phyloP scores from a whole-genome alignment of 352 stramenopile species.

The Achlya hypogyna region DNA sequence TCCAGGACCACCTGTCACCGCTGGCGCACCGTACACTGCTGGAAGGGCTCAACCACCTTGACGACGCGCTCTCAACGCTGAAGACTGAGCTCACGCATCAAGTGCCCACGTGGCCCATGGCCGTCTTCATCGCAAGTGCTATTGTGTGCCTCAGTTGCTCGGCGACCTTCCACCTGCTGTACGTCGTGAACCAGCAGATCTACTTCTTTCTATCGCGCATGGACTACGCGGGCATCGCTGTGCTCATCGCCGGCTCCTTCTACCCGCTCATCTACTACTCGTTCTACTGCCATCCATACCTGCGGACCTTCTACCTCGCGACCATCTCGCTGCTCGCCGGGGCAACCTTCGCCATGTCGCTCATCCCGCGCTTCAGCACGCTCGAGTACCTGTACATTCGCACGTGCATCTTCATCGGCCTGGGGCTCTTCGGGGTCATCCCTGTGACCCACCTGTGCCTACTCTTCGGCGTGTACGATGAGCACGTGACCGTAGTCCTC shows the following conservation, averaged over 20 bases:
- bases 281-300: conserved; percentile 67
- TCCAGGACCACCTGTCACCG: not conserved
- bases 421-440: conserved; percentile 71
- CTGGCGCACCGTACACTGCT: not conserved
- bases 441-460: conserved; percentile 64
- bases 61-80: not conserved
- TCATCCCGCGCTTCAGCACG: conserved; percentile 63
- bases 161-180: conserved; percentile 75
- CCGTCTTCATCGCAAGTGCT: conserved; percentile 75
- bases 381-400: conserved; percentile 67
- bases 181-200: conserved; percentile 59
- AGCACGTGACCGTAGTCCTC: conserved; percentile 79
- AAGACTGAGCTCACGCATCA: conserved; percentile 30
- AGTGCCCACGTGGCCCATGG: conserved; percentile 77
- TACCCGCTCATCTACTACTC: conserved; percentile 84
- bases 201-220: conserved; percentile 73
- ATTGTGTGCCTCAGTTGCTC: conserved; percentile 76
- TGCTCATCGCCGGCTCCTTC: conserved; percentile 79
- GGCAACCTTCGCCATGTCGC: conserved; percentile 61
- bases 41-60: conserved; percentile 4
- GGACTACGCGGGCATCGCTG: conserved; percentile 80
- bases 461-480: conserved; percentile 64
- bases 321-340: conserved; percentile 63
- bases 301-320: conserved; percentile 38
- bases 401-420: conserved; percentile 64